Conservation (phyloP, 2,329 filamentous ascomycete species). For the Scedosporium apiospermum region DNA sequence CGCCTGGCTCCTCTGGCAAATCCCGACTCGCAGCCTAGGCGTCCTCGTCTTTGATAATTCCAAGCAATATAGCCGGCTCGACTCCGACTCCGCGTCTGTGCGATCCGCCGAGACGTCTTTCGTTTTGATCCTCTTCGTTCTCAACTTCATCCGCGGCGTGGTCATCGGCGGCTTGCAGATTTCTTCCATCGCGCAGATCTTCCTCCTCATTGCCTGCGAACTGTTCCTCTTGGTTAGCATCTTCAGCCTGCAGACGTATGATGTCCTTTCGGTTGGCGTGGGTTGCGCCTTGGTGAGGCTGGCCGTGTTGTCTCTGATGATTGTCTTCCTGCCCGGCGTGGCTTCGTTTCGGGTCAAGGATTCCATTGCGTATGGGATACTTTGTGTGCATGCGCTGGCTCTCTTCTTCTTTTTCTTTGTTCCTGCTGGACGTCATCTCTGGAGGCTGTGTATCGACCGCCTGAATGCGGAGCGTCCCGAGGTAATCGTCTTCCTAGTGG, state of each 20-base stretch:
- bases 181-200: slow-evolving; percentile 49
- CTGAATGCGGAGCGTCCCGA: not conserved
- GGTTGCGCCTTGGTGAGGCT: slow-evolving; percentile 51
- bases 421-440: slow-evolving; percentile 1
- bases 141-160: slow-evolving; percentile 55
- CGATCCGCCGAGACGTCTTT: slow-evolving; percentile 47
- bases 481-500: no score
- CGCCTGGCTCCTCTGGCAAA: slow-evolving; percentile 18
- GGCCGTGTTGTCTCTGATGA: slow-evolving; percentile 28
- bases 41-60: slow-evolving; percentile 33
- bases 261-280: slow-evolving; percentile 60
- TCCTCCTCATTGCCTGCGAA: slow-evolving; percentile 60
- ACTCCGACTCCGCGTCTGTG: not conserved
- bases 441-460: slow-evolving; percentile 3
- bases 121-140: slow-evolving; percentile 52
- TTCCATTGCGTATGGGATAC: slow-evolving; percentile 60
- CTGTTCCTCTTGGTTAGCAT: slow-evolving; percentile 43
- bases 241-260: slow-evolving; percentile 40
- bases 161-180: slow-evolving; percentile 58
- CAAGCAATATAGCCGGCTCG: slow-evolving; percentile 58
- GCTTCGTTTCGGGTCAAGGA: slow-evolving; percentile 51
- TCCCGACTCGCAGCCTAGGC: slow-evolving; percentile 17
- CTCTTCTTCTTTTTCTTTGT: slow-evolving; percentile 54
- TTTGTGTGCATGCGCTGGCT: slow-evolving; percentile 56
- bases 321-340: slow-evolving; percentile 49